These are phyloP conservation scores for Coemansia sp. DNA, from an alignment of 192 early-diverging fungal species.

Conservation along the genomic window DNA sequence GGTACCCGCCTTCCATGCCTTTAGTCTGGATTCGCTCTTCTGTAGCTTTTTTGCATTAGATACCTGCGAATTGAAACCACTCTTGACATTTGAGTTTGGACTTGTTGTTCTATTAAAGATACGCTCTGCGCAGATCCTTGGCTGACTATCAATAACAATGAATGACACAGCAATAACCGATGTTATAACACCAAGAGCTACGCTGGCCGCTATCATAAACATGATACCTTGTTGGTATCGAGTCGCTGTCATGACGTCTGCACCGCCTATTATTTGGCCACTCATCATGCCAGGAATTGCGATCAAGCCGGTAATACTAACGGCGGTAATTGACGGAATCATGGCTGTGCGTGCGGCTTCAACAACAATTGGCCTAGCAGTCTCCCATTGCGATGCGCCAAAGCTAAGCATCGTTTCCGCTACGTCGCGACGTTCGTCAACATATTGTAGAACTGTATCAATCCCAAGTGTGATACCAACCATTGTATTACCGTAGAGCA, in stretches of 20 bases:
- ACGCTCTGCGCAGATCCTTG: slow-evolving; percentile 33
- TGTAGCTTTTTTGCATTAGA: neutral
- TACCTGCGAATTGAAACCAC: neutral
- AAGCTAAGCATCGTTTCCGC: slow-evolving; percentile 66
- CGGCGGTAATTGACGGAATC: slow-evolving; percentile 76
- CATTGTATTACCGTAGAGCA: slow-evolving; percentile 83
- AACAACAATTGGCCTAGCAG: slow-evolving; percentile 66
- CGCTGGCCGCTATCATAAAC: slow-evolving; percentile 81
- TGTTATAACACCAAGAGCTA: slow-evolving; percentile 61
- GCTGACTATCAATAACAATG: slow-evolving; percentile 37
- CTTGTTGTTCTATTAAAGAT: slow-evolving; percentile 6
- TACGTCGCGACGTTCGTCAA: slow-evolving; percentile 50
- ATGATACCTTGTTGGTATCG: slow-evolving; percentile 82
- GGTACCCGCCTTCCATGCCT: neutral
- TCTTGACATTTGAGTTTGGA: neutral
- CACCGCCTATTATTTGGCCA: slow-evolving; percentile 82
- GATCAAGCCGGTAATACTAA: slow-evolving; percentile 78
- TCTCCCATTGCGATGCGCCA: slow-evolving; percentile 86
- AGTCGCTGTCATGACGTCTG: slow-evolving; percentile 72
- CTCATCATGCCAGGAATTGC: slow-evolving; percentile 91
- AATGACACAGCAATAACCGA: slow-evolving; percentile 28
- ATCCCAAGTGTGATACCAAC: slow-evolving; percentile 66
- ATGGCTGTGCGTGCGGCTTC: slow-evolving; percentile 75
- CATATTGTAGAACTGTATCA: slow-evolving; percentile 58
- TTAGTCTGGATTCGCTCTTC: neutral